Percentiles rank a stretch among this genome's conserved stretches.
Evolutionary conservation across 2,329 filamentous ascomycete genomes (phyloP).

Genomic region (Fusarium keratoplasticum): DNA sequence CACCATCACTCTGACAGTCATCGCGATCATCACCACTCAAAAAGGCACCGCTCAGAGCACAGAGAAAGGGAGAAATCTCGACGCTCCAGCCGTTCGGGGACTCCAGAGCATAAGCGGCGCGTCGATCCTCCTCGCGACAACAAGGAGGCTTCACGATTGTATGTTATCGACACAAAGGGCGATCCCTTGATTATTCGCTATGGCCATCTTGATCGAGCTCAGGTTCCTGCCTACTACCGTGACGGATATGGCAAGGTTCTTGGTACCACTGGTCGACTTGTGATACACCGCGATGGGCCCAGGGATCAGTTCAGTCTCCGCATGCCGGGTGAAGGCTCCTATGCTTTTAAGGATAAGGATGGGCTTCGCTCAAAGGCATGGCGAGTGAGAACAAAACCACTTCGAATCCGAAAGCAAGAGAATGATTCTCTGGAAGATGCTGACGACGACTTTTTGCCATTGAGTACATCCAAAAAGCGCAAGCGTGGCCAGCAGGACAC

Average conservation of each 20-base stretch:
- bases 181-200: constrained; percentile 82
- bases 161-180: constrained; percentile 77
- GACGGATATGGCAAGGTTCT: constrained; percentile 77
- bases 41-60: constrained; percentile 30
- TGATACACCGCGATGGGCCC: constrained; percentile 74
- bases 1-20: constrained; percentile 30
- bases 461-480: constrained; percentile 57
- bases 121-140: constrained; percentile 11
- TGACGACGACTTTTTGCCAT: constrained; percentile 61
- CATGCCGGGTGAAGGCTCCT: constrained; percentile 54
- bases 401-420: constrained; percentile 53
- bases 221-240: constrained; percentile 77
- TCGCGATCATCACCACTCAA: constrained; percentile 30
- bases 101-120: constrained; percentile 12
- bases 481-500: constrained; percentile 48
- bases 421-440: constrained; percentile 35
- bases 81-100: constrained; percentile 8
- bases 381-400: constrained; percentile 52
- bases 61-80: constrained; percentile 17
- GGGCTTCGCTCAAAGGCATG: constrained; percentile 58
- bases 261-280: constrained; percentile 69
- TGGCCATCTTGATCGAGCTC: constrained; percentile 77
- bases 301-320: constrained; percentile 66
- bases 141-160: constrained; percentile 51
- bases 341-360: constrained; percentile 55